Conservation (phyloP, 352 stramenopile genomes). For the Phytophthora ramorum region DNA sequence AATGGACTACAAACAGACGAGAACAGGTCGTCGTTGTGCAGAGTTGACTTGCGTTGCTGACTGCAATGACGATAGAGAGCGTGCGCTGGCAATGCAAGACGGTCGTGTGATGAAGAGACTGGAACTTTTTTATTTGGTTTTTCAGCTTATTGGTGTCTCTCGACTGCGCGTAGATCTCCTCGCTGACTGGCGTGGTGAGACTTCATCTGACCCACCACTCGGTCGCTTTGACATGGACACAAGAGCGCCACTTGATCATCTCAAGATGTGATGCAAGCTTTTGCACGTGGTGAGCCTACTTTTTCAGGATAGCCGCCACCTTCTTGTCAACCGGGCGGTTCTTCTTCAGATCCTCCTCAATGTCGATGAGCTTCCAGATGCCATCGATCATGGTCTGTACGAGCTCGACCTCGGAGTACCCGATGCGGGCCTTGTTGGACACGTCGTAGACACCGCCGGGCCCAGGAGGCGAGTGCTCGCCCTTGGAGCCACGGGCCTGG, state of each 20-base stretch:
- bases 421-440: slow-evolving; percentile 90
- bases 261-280: slow-evolving; percentile 3
- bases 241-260: slow-evolving; percentile 8
- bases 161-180: slow-evolving; percentile 26
- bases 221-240: slow-evolving; percentile 16
- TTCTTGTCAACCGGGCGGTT: slow-evolving; percentile 76
- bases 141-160: slow-evolving; percentile 28
- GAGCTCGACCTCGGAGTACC: slow-evolving; percentile 90
- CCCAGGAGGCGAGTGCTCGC: slow-evolving; percentile 70
- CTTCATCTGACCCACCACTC: slow-evolving; percentile 23
- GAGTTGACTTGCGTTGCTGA: slow-evolving; percentile 8
- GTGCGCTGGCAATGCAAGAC: slow-evolving; percentile 29
- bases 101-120: slow-evolving; percentile 34
- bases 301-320: slow-evolving; percentile 52
- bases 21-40: slow-evolving; percentile 3
- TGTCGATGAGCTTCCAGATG: slow-evolving; percentile 89
- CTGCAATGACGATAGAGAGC: slow-evolving; percentile 21
- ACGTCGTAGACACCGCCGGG: slow-evolving; percentile 89
- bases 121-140: slow-evolving; percentile 31
- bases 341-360: slow-evolving; percentile 90
- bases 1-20: not conserved
- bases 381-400: slow-evolving; percentile 95
- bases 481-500: slow-evolving; percentile 65
- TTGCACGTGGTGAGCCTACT: slow-evolving; percentile 18
- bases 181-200: slow-evolving; percentile 20